These are phyloP conservation scores for Schizophyllum commune DNA, from an alignment of 1,284 basidiomycete genomes.

Conservation along the genomic window DNA sequence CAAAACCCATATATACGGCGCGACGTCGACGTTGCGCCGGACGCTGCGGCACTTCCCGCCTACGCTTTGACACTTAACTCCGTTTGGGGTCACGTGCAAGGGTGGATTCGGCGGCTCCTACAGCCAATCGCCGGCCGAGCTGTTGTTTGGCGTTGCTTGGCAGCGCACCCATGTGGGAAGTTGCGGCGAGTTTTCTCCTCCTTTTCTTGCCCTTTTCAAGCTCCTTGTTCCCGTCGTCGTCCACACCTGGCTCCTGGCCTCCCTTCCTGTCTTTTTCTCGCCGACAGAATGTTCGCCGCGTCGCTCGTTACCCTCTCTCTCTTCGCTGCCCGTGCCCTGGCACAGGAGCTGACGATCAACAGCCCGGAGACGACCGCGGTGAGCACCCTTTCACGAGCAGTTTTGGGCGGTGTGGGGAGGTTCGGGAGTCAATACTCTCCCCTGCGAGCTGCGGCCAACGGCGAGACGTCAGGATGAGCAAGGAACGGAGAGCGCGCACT, in stretches of 20 bases:
- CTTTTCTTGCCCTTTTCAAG: conserved; percentile 1
- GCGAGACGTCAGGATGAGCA: too few relatives aligned
- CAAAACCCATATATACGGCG: too few relatives aligned
- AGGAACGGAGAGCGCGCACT: not conserved
- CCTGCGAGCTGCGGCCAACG: too few relatives aligned
- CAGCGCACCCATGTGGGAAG: not conserved
- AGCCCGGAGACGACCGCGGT: not conserved
- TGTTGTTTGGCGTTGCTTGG: not conserved
- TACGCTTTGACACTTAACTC: too few relatives aligned
- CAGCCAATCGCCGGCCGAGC: not conserved
- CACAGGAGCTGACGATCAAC: not conserved
- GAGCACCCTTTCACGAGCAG: not conserved
- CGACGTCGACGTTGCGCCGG: too few relatives aligned
- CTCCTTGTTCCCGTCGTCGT: not conserved
- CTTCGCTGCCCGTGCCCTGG: not conserved
- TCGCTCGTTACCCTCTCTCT: not conserved
- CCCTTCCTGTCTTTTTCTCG: not conserved
- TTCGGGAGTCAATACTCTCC: too few relatives aligned
- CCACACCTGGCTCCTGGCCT: not conserved
- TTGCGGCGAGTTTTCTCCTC: conserved; percentile 2
- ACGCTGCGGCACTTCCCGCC: too few relatives aligned
- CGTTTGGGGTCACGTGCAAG: too few relatives aligned
- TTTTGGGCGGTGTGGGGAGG: not conserved
- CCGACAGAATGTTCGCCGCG: not conserved
- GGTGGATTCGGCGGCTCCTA: too few relatives aligned